phyloP scores from a whole-genome alignment of 441 rosid species.

The Cnidoscolus chayamansa region DNA sequence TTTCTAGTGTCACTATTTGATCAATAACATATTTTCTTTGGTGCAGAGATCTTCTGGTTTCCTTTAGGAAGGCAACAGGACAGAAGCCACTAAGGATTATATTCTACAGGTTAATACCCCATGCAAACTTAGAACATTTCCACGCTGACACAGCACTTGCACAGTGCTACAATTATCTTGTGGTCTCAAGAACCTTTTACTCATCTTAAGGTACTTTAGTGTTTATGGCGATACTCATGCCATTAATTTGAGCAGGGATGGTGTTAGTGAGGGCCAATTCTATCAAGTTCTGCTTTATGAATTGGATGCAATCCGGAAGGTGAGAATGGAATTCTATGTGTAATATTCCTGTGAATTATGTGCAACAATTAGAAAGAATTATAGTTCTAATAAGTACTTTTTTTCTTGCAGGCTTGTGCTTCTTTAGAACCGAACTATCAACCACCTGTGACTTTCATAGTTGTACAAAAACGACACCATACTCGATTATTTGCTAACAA shows the following conservation, averaged over 20 bases:
- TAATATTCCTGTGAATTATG: not conserved
- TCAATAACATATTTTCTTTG: not conserved
- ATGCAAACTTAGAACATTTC: not conserved
- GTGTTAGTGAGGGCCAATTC: constrained; percentile 97
- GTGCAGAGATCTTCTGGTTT: constrained; percentile 82
- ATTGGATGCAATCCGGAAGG: constrained; percentile 94
- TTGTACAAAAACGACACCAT: constrained; percentile 94
- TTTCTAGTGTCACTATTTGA: not conserved
- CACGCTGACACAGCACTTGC: not conserved
- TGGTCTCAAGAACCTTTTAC: not conserved
- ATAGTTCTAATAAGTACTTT: not conserved
- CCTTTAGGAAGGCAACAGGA: constrained; percentile 94
- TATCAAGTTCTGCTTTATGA: constrained; percentile 95
- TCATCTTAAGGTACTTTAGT: not conserved
- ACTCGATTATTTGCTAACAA: constrained; percentile 89
- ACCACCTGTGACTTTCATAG: constrained; percentile 90
- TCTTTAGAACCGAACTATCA: constrained; percentile 96
- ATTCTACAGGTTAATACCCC: constrained; percentile 67
- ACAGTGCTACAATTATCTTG: not conserved
- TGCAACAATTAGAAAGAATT: not conserved
- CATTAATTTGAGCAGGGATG: constrained; percentile 56
- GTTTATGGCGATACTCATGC: not conserved
- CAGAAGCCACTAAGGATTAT: constrained; percentile 94
- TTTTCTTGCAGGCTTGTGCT: constrained; percentile 71
- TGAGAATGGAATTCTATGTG: constrained; percentile 24